These are phyloP conservation scores for Podospora comata DNA, from an alignment of 495 filamentous ascomycete species.

Conservation along the genomic window DNA sequence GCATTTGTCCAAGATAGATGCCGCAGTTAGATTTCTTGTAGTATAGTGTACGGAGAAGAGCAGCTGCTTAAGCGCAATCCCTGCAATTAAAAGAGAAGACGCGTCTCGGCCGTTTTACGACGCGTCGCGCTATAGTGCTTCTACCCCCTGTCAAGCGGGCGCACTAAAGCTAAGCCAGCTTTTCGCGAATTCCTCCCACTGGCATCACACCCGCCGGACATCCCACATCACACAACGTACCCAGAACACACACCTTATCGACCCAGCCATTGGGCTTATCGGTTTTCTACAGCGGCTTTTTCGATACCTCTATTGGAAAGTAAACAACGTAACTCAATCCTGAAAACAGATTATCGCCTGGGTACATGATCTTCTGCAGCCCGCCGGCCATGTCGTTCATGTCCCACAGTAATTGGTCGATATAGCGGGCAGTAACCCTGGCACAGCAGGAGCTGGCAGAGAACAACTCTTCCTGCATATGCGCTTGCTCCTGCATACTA, in stretches of 20 bases:
- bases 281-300: neutral
- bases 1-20: neutral
- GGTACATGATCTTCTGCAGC: constrained; percentile 18
- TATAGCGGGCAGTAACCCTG: constrained; percentile 16
- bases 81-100: neutral
- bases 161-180: neutral
- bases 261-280: neutral
- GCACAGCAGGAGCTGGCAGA: neutral
- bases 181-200: constrained; percentile 1
- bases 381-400: constrained; percentile 25
- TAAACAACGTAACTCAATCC: neutral
- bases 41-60: too few relatives aligned
- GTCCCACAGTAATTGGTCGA: constrained; percentile 33
- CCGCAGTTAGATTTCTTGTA: too few relatives aligned
- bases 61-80: neutral
- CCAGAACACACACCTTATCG: neutral
- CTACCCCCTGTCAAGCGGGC: neutral
- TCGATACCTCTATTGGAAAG: neutral
- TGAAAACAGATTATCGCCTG: neutral
- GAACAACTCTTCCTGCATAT: constrained; percentile 3
- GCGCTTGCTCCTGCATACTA: neutral
- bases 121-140: neutral
- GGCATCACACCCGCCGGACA: neutral
- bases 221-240: neutral
- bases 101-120: neutral